phyloP scores from a whole-genome alignment of 306 rosid species.

The Hippophae tibetana region DNA sequence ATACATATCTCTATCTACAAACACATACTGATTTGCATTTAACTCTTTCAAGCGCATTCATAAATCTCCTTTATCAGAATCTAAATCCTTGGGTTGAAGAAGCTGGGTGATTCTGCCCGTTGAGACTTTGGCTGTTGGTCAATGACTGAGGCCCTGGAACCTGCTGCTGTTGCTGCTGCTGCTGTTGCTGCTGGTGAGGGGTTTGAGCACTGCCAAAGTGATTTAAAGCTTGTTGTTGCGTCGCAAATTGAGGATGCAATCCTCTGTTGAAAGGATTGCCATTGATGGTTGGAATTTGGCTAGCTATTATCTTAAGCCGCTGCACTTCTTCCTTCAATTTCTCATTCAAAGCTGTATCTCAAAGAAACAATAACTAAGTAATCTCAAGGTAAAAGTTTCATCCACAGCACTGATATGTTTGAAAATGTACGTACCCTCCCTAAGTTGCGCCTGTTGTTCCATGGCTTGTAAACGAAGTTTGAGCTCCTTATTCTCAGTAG shows the following conservation, averaged over 20 bases:
- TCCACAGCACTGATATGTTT: not conserved
- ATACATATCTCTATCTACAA: constrained; percentile 33
- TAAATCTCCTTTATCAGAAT: constrained; percentile 13
- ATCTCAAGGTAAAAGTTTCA: not conserved
- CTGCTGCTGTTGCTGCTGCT: constrained; percentile 49
- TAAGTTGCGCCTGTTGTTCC: constrained; percentile 82
- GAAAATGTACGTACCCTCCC: constrained; percentile 57
- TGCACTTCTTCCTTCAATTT: constrained; percentile 75
- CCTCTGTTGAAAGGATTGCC: constrained; percentile 52
- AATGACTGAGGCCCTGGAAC: constrained; percentile 38
- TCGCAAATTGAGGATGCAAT: constrained; percentile 47
- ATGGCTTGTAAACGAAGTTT: constrained; percentile 75
- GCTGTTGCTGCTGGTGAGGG: constrained; percentile 51
- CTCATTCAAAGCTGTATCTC: constrained; percentile 60
- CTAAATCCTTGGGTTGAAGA: constrained; percentile 35
- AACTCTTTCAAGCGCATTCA: constrained; percentile 21
- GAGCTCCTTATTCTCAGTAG: constrained; percentile 76
- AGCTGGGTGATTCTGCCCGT: constrained; percentile 39
- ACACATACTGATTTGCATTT: constrained; percentile 35
- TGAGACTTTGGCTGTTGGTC: constrained; percentile 27
- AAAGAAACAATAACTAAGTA: not conserved
- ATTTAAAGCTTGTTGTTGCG: constrained; percentile 43
- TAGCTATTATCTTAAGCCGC: constrained; percentile 69
- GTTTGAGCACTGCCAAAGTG: constrained; percentile 30
- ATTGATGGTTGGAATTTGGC: constrained; percentile 30